These are phyloP conservation scores for Aspergillus sclerotioniger DNA, from an alignment of 495 filamentous ascomycete species.

Conservation along the genomic window DNA sequence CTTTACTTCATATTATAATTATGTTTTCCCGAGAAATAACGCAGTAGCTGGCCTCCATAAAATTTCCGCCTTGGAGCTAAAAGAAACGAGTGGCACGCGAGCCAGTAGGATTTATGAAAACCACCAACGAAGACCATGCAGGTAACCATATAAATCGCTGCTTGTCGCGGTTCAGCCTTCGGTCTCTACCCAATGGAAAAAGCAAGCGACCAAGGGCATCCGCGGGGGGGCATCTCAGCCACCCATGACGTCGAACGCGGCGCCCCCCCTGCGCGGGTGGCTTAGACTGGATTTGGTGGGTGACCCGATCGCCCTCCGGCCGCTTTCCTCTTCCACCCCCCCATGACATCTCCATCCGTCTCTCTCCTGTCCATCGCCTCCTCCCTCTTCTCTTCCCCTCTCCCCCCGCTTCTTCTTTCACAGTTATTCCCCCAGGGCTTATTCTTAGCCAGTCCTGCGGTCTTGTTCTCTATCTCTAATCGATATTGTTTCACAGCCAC, in stretches of 20 bases:
- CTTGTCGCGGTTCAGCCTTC: background rate
- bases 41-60: background rate
- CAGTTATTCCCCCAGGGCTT: background rate
- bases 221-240: background rate
- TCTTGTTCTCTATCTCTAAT: conserved; percentile 1
- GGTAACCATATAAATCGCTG: background rate
- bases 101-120: background rate
- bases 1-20: background rate
- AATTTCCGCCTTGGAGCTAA: background rate
- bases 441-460: background rate
- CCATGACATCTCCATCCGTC: conserved; percentile 10
- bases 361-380: background rate
- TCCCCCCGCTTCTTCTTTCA: conserved; percentile 6
- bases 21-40: background rate
- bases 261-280: background rate
- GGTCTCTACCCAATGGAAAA: background rate
- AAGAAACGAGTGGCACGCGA: background rate
- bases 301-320: background rate
- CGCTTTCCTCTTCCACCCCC: background rate
- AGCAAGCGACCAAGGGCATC: background rate
- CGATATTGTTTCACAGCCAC: conserved; percentile 2
- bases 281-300: background rate
- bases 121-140: background rate
- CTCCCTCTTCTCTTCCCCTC: conserved; percentile 2
- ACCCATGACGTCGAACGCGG: background rate